These are phyloP conservation scores for Diplodia mutila DNA, from an alignment of 2,329 filamentous ascomycete species.

Conservation along the genomic window DNA sequence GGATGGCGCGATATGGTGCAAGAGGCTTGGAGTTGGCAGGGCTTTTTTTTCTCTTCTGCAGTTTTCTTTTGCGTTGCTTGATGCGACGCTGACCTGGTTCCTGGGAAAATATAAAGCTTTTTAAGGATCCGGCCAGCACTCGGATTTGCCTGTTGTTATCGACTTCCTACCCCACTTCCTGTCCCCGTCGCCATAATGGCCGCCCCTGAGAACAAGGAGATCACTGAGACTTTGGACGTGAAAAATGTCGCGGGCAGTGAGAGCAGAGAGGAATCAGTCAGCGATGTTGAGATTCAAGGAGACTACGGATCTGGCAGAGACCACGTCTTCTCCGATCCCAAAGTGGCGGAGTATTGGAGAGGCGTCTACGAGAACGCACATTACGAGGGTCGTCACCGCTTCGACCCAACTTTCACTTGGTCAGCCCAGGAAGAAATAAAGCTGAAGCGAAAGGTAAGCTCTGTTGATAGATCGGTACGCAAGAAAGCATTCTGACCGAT, in stretches of 20 bases:
- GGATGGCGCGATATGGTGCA: constrained; percentile 22
- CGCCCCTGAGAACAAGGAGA: background rate
- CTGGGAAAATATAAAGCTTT: background rate
- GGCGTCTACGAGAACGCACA: constrained; percentile 58
- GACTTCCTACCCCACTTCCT: background rate
- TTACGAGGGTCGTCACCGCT: constrained; percentile 55
- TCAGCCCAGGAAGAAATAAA: constrained; percentile 27
- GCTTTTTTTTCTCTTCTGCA: background rate
- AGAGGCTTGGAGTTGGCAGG: background rate
- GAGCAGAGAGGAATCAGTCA: constrained; percentile 2
- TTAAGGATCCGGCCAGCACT: background rate
- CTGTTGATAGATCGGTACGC: constrained; percentile 27
- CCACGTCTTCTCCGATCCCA: constrained; percentile 53
- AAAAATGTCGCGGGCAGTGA: background rate
- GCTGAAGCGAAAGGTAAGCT: constrained; percentile 47
- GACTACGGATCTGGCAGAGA: constrained; percentile 12
- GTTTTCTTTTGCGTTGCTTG: background rate
- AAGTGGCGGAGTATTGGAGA: constrained; percentile 58
- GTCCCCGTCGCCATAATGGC: background rate
- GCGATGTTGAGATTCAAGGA: background rate
- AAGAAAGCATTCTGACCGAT: background rate
- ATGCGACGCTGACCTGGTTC: constrained; percentile 6
- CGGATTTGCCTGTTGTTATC: background rate
- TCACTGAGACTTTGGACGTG: background rate
- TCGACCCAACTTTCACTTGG: constrained; percentile 53